Percentiles rank a stretch among this genome's conserved stretches.
phyloP scores from a whole-genome alignment of 352 stramenopile genomes.

The Phytopythium vexans region DNA sequence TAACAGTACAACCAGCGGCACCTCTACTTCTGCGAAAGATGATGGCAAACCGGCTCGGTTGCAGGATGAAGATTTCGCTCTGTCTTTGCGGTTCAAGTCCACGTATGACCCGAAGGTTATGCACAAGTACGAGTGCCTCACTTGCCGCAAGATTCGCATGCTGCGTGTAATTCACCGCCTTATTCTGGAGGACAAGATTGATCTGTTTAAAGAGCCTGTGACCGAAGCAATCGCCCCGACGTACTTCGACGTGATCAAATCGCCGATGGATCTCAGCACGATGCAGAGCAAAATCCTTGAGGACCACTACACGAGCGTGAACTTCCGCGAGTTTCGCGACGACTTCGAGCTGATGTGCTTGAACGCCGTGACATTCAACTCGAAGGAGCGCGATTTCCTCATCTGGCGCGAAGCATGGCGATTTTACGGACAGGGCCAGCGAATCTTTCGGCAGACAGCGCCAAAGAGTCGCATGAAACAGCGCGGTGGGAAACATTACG shows the following conservation, averaged over 20 bases:
- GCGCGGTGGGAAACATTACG: slow-evolving; percentile 64
- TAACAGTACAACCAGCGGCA: slow-evolving; percentile 1
- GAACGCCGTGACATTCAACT: slow-evolving; percentile 97
- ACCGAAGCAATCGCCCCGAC: slow-evolving; percentile 90
- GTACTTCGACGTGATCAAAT: slow-evolving; percentile 92
- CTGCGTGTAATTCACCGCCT: slow-evolving; percentile 65
- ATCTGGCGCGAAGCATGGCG: slow-evolving; percentile 93
- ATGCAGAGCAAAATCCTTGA: slow-evolving; percentile 80
- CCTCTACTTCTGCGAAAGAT: slow-evolving; percentile 12
- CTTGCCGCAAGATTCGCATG: slow-evolving; percentile 74
- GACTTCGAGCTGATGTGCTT: slow-evolving; percentile 95
- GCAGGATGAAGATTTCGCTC: slow-evolving; percentile 64
- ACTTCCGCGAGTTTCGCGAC: slow-evolving; percentile 80
- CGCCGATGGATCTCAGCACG: slow-evolving; percentile 92
- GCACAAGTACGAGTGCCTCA: slow-evolving; percentile 85
- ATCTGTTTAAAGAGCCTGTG: slow-evolving; percentile 93
- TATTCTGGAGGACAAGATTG: slow-evolving; percentile 72
- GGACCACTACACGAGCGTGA: slow-evolving; percentile 63
- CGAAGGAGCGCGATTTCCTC: slow-evolving; percentile 79
- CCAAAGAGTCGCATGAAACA: slow-evolving; percentile 80
- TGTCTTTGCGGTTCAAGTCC: slow-evolving; percentile 51
- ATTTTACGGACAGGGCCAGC: slow-evolving; percentile 86
- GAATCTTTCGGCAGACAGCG: slow-evolving; percentile 65
- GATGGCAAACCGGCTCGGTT: slow-evolving; percentile 47
- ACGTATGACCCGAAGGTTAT: slow-evolving; percentile 65